phyloP scores from a whole-genome alignment of 2,329 filamentous ascomycete genomes.

The Epichloe gansuensis region DNA sequence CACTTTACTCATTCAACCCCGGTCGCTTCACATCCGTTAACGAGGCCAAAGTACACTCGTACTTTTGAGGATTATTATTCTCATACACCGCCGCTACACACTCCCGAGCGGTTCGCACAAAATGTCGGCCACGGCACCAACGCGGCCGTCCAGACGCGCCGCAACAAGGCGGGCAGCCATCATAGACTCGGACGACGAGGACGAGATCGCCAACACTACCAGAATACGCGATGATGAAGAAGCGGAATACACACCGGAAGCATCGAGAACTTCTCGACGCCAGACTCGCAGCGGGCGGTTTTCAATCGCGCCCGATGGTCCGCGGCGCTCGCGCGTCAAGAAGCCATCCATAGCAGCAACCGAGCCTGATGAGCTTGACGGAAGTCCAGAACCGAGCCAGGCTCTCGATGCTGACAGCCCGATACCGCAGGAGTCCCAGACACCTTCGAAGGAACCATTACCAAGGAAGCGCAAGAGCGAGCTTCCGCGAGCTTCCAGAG shows the following conservation, averaged over 20 bases:
- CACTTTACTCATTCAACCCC: slow-evolving; percentile 3
- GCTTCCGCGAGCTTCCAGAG: slow-evolving; percentile 28
- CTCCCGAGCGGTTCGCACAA: neutral
- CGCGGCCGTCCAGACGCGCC: slow-evolving; percentile 28
- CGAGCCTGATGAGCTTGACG: slow-evolving; percentile 13
- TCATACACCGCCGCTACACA: neutral
- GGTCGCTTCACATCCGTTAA: neutral
- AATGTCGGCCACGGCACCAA: slow-evolving; percentile 22
- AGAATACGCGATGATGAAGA: slow-evolving; percentile 47
- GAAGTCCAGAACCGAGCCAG: slow-evolving; percentile 19
- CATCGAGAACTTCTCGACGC: slow-evolving; percentile 44
- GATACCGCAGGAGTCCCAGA: slow-evolving; percentile 20
- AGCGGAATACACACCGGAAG: slow-evolving; percentile 70
- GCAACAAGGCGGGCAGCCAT: slow-evolving; percentile 58
- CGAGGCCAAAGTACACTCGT: neutral
- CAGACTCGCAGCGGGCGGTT: slow-evolving; percentile 29
- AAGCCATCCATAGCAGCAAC: slow-evolving; percentile 15
- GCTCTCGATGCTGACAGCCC: slow-evolving; percentile 22
- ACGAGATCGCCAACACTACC: slow-evolving; percentile 43
- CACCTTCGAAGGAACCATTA: slow-evolving; percentile 29
- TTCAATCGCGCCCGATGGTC: slow-evolving; percentile 30
- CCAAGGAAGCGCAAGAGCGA: slow-evolving; percentile 58
- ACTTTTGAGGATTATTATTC: neutral
- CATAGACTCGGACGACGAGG: slow-evolving; percentile 71
- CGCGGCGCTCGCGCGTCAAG: slow-evolving; percentile 26